These are phyloP conservation scores for Neohortaea acidophila DNA, from an alignment of 495 filamentous ascomycete species.

Conservation along the genomic window DNA sequence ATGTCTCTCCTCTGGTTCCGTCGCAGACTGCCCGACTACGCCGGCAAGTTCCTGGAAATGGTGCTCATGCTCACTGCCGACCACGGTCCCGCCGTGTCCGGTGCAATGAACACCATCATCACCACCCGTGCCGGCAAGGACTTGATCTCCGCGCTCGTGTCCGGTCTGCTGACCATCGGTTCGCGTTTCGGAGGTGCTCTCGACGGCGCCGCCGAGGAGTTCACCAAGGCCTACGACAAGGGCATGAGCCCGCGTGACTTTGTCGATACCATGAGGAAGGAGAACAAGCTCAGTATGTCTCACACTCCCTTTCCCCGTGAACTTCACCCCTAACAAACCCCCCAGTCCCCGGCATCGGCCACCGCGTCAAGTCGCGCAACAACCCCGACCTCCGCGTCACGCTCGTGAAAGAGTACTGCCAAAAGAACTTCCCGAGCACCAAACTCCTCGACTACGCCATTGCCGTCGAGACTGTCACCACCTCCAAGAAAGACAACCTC, in stretches of 20 bases:
- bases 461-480: constrained; percentile 94
- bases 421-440: constrained; percentile 90
- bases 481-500: constrained; percentile 99
- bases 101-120: constrained; percentile 99
- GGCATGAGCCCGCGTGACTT: constrained; percentile 96
- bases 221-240: constrained; percentile 95
- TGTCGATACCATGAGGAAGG: constrained; percentile 95
- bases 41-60: constrained; percentile 99
- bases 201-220: constrained; percentile 95
- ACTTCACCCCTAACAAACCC: not conserved
- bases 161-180: constrained; percentile 94
- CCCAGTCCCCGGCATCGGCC: constrained; percentile 85
- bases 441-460: constrained; percentile 97
- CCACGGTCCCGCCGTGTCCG: constrained; percentile 95
- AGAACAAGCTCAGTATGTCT: constrained; percentile 95
- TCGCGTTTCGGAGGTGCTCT: constrained; percentile 97
- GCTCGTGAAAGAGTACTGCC: constrained; percentile 95
- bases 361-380: constrained; percentile 98
- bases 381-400: constrained; percentile 99
- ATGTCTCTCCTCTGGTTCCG: constrained; percentile 99
- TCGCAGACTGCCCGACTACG: constrained; percentile 86
- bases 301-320: not conserved
- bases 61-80: constrained; percentile 99
- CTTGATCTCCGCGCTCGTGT: constrained; percentile 84
- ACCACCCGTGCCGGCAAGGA: constrained; percentile 98